Evolutionary conservation across 108 stramenopile genomes (phyloP).

Genomic region (Cyclotella sp.): DNA sequence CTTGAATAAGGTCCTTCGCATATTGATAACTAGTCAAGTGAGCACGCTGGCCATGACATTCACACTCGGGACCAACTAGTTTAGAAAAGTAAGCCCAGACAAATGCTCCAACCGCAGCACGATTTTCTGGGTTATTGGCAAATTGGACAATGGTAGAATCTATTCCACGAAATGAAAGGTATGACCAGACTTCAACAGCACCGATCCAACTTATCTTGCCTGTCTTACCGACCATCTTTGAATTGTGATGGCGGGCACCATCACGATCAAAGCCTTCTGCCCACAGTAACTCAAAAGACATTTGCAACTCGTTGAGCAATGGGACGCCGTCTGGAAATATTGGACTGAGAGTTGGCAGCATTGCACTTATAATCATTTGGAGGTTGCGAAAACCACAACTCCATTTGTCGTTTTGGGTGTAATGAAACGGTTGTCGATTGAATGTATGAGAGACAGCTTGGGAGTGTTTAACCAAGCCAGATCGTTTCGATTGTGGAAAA

Average conservation of each 20-base stretch:
- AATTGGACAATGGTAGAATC: slow-evolving; percentile 85
- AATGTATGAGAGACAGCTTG: background rate
- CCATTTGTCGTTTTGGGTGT: slow-evolving; percentile 75
- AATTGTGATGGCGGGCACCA: slow-evolving; percentile 69
- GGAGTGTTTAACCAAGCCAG: background rate
- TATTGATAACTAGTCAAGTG: slow-evolving; percentile 26
- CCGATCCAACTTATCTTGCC: slow-evolving; percentile 65
- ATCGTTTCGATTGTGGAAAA: background rate
- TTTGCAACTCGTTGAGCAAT: slow-evolving; percentile 61
- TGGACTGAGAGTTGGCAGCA: slow-evolving; percentile 57
- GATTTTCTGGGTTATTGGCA: slow-evolving; percentile 57
- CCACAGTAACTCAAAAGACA: slow-evolving; percentile 69
- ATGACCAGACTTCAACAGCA: slow-evolving; percentile 76
- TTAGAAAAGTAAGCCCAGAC: slow-evolving; percentile 67
- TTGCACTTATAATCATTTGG: slow-evolving; percentile 76
- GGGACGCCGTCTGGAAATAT: slow-evolving; percentile 59
- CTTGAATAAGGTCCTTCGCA: slow-evolving; percentile 25
- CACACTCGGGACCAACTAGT: slow-evolving; percentile 20
- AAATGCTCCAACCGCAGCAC: slow-evolving; percentile 56
- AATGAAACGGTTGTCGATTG: slow-evolving; percentile 38
- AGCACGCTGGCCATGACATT: slow-evolving; percentile 18
- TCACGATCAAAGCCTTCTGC: slow-evolving; percentile 67
- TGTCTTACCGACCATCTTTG: slow-evolving; percentile 52
- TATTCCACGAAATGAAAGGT: slow-evolving; percentile 62
- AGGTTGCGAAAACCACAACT: slow-evolving; percentile 84